Conservation (phyloP, 768 basidiomycete genomes). For the Psilocybe tampanensis region DNA sequence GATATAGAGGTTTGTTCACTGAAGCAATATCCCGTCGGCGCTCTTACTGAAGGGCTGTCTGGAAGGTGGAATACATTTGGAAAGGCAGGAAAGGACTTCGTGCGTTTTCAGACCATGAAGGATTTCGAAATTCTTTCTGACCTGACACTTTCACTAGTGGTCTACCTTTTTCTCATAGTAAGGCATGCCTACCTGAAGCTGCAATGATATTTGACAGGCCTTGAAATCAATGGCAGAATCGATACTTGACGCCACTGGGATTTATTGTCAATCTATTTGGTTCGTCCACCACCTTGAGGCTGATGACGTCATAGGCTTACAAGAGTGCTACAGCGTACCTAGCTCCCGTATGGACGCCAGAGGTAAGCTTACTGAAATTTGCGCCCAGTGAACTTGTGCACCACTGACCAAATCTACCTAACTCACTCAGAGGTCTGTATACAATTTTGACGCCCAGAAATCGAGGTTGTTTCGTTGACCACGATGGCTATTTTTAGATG, state of each 20-base stretch:
- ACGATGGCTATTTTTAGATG: constrained; percentile 33
- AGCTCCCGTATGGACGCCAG: constrained; percentile 38
- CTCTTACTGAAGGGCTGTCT: not conserved
- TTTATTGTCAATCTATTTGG: constrained; percentile 60
- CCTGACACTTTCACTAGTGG: constrained; percentile 30
- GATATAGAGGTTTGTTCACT: constrained; percentile 33
- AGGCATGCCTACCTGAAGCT: constrained; percentile 4
- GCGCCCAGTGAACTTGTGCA: too few species aligned
- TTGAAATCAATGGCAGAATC: constrained; percentile 45
- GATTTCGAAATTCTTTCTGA: not conserved
- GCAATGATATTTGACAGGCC: too few species aligned
- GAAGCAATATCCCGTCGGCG: not conserved
- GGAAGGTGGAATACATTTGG: constrained; percentile 53
- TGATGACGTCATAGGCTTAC: too few species aligned
- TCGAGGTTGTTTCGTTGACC: not conserved
- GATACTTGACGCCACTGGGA: constrained; percentile 61
- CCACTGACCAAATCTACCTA: too few species aligned
- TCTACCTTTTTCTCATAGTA: constrained; percentile 44
- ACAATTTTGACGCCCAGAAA: too few species aligned
- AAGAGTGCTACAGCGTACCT: constrained; percentile 42
- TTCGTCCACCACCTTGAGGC: constrained; percentile 1
- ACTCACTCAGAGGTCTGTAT: too few species aligned
- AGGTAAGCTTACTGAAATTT: constrained; percentile 31
- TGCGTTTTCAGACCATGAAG: constrained; percentile 27
- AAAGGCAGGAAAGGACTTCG: constrained; percentile 44